Evolutionary conservation across 441 rosid genomes (phyloP).

Genomic region (Pelargonium myrrhifolium): DNA sequence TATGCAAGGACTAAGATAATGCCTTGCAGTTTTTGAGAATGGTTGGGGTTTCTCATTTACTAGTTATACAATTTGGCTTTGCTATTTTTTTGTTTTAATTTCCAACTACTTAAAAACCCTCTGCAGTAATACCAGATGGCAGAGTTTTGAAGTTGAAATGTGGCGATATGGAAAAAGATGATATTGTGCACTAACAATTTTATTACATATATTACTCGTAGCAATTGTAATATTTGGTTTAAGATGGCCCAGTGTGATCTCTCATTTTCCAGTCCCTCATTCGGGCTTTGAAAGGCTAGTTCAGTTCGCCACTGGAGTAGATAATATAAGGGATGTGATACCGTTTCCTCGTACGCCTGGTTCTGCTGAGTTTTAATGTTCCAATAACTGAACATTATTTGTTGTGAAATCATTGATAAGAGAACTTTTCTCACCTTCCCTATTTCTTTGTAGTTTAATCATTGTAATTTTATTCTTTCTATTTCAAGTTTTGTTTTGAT

Average conservation of each 20-base stretch:
- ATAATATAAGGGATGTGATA: slow-evolving; percentile 80
- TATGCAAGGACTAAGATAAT: neutral
- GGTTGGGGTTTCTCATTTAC: neutral
- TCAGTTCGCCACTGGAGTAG: slow-evolving; percentile 90
- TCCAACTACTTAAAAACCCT: neutral
- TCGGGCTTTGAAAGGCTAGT: slow-evolving; percentile 92
- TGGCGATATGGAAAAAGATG: neutral
- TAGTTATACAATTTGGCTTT: neutral
- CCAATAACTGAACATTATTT: neutral
- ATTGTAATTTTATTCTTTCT: too few relatives aligned
- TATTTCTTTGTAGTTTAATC: too few relatives aligned
- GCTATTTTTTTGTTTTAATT: neutral
- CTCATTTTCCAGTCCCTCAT: slow-evolving; percentile 63
- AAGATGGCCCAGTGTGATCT: neutral
- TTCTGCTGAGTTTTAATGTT: slow-evolving; percentile 66
- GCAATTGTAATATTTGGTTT: neutral
- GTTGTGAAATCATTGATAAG: neutral
- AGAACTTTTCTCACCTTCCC: neutral
- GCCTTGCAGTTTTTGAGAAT: slow-evolving; percentile 3
- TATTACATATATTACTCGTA: neutral
- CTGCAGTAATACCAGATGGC: neutral
- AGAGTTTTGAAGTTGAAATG: neutral
- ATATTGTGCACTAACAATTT: neutral
- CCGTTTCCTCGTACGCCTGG: slow-evolving; percentile 92
- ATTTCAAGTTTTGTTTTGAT: too few relatives aligned